Evolutionary conservation across 1,284 basidiomycete species (phyloP).

Genomic region (Papiliotrema nemorosa): DNA sequence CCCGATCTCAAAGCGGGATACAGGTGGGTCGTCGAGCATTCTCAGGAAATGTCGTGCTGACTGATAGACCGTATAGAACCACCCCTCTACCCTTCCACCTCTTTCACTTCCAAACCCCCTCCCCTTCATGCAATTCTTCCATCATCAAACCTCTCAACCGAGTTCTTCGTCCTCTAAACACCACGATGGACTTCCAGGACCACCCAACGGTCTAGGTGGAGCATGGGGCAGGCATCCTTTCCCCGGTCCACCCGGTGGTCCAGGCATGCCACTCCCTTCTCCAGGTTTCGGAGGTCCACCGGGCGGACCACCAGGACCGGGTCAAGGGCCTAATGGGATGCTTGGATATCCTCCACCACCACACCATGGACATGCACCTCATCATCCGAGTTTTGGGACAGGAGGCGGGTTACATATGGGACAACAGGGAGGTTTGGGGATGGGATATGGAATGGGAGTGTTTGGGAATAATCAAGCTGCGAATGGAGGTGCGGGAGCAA

Average conservation of each 20-base stretch:
- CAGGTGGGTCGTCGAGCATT: too few species aligned
- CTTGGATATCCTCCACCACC: constrained; percentile 4
- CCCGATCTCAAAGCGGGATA: too few species aligned
- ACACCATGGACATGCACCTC: constrained; percentile 17
- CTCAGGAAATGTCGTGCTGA: too few species aligned
- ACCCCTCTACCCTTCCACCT: background rate
- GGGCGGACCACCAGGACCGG: constrained; percentile 4
- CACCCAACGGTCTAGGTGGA: constrained; percentile 6
- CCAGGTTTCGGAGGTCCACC: constrained; percentile 2
- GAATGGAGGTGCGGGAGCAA: constrained; percentile 17
- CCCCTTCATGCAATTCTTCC: constrained; percentile 1
- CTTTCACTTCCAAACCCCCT: background rate
- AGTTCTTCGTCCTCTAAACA: constrained; percentile 7
- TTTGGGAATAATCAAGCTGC: constrained; percentile 1
- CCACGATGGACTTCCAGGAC: constrained; percentile 5
- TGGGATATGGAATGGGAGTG: constrained; percentile 19
- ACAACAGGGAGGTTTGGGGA: constrained; percentile 20
- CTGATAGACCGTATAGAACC: constrained; percentile 1
- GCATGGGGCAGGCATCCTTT: constrained; percentile 9
- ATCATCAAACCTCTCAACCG: constrained; percentile 2
- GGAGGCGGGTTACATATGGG: constrained; percentile 27
- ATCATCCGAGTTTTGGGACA: constrained; percentile 31
- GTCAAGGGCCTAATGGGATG: constrained; percentile 5
- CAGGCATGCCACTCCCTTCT: constrained; percentile 5
- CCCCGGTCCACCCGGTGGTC: constrained; percentile 1